Base-by-base conservation (phyloP, 306 rosid genomes). In the Neltuma alba region DNA sequence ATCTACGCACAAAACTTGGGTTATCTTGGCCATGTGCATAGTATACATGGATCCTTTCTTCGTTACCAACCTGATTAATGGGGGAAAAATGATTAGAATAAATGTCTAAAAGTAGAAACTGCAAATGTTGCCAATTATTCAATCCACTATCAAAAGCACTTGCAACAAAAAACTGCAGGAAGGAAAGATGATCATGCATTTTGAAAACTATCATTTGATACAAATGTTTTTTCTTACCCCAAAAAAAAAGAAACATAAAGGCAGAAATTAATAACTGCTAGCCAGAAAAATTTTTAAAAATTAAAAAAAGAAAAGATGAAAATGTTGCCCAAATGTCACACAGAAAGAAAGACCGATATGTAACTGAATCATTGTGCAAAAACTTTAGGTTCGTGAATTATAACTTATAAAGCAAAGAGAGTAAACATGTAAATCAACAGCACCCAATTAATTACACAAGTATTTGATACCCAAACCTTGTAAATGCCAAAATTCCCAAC, bases 11-110 rank as follows among this genome's bases (percentile, higher is more conserved):
- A 78, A 96, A 89, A 75, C 88, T 85, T 40, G 88, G 74, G 75
- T 85, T 89, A 76, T 96, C 98, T 69, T 87, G 93, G 70, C 98
- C 97, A 73, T 91, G 97, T 50, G 97, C 99, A 82, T 96, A 96
- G 80, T 95, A 95, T 74, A 91, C 99, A 44, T 95, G 99, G 55
- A 95, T 88, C 89, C 98, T 95, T 87, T 96, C 98, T 82, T 91
- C 99, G 83, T 85, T 83, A 61, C 98, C 98, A 66, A 96, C 97
- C 99, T 93, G 90, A 61, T 84, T 60, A 73, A 86, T 44, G 34
- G 28, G n/a, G 37, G 74, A 23, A 83, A 61, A 67, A 70, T 42
- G 50, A 64, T 33, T 61, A 68, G 60, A 62, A 60, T 55, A 57
- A 63, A 64, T 37, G 80, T 8, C 33, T 76, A 65, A 64, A 75